Conservation (phyloP, 495 filamentous ascomycete species). For the Glutinoglossum americanum region DNA sequence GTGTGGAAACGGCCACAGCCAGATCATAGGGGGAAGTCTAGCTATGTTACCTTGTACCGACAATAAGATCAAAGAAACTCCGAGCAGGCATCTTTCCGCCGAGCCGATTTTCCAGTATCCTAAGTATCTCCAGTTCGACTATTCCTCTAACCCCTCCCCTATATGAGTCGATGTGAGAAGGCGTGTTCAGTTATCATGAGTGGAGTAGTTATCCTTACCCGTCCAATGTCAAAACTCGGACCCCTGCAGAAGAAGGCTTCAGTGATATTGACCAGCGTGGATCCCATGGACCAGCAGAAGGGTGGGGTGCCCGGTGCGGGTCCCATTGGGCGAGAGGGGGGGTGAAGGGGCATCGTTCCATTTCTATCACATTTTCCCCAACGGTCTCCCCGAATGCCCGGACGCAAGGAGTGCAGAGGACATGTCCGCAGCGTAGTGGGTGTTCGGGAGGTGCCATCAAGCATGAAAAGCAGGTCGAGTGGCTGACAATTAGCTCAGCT, state of each 20-base stretch:
- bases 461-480: conserved; percentile 33
- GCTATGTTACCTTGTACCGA: conserved; percentile 21
- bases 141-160: conserved; percentile 30
- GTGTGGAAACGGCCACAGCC: neutral
- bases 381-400: conserved; percentile 11
- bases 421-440: conserved; percentile 33
- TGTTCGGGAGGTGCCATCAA: conserved; percentile 29
- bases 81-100: conserved; percentile 20
- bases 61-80: conserved; percentile 29
- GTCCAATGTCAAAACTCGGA: conserved; percentile 33
- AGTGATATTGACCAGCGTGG: conserved; percentile 20
- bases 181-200: too few relatives aligned
- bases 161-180: neutral
- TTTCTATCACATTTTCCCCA: neutral
- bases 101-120: conserved; percentile 20
- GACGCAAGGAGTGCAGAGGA: conserved; percentile 28
- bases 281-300: too few relatives aligned
- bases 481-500: conserved; percentile 11
- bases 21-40: neutral
- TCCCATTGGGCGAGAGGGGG: too few relatives aligned
- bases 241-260: conserved; percentile 24
- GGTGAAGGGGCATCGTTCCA: neutral
- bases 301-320: too few relatives aligned
- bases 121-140: conserved; percentile 24
- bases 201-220: conserved; percentile 18